These are phyloP conservation scores for Capsicum chinense DNA, from an alignment of 257 asterid genomes.

Conservation along the genomic window DNA sequence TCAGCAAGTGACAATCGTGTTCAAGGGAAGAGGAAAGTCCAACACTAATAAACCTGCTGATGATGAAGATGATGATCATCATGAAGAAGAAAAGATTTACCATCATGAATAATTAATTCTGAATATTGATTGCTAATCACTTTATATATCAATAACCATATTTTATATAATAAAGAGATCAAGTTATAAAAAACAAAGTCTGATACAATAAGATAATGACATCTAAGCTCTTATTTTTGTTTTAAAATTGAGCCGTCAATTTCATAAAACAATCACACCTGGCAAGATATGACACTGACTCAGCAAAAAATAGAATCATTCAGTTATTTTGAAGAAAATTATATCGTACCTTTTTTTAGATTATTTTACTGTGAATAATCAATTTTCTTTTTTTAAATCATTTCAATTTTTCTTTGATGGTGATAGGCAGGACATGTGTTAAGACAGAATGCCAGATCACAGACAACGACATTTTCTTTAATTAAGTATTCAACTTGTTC, in stretches of 20 bases:
- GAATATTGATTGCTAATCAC: neutral
- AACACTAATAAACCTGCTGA: neutral
- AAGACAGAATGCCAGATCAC: too few species aligned
- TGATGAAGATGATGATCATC: neutral
- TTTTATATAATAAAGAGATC: too few species aligned
- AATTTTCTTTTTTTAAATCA: too few species aligned
- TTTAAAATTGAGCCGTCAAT: neutral
- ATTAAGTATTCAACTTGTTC: too few species aligned
- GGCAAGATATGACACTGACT: neutral
- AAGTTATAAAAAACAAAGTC: neutral
- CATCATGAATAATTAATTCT: neutral
- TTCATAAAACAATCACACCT: neutral
- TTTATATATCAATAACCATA: too few species aligned
- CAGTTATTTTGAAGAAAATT: too few species aligned
- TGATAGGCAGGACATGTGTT: too few species aligned
- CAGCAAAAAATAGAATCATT: neutral
- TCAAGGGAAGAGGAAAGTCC: slow-evolving; percentile 33
- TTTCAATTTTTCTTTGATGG: too few species aligned
- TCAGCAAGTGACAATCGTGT: slow-evolving; percentile 44
- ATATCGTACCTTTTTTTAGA: too few species aligned
- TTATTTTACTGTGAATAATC: too few species aligned
- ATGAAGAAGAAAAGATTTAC: slow-evolving; percentile 26
- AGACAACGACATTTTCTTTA: too few species aligned
- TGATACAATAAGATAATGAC: neutral
- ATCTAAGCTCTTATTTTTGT: neutral